phyloP scores from a whole-genome alignment of 2,329 filamentous ascomycete genomes.

The Exophiala calicioides region DNA sequence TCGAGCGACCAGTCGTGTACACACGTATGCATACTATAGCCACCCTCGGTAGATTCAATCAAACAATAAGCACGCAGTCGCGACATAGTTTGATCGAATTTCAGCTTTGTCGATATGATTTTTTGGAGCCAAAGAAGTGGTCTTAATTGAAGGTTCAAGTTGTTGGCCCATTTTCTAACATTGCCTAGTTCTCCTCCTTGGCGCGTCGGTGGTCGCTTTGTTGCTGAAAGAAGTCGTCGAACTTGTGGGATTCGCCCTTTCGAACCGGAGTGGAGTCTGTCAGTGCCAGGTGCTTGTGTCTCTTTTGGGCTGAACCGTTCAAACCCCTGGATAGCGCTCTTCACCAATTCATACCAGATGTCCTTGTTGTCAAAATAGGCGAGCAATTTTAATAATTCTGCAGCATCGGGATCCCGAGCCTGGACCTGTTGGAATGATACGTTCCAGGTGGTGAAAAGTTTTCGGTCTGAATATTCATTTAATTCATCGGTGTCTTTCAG shows the following conservation, averaged over 20 bases:
- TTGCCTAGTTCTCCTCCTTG: not conserved
- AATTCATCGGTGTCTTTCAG: not conserved
- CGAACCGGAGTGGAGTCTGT: no score
- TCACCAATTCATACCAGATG: constrained; percentile 2
- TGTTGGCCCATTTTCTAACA: no score
- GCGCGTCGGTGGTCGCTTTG: not conserved
- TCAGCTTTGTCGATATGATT: not conserved
- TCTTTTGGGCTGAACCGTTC: no score
- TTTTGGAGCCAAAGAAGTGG: not conserved
- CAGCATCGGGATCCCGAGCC: constrained; percentile 18
- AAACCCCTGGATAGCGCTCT: not conserved
- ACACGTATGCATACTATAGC: constrained; percentile 4
- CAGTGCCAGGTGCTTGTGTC: no score
- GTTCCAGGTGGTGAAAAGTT: constrained; percentile 27
- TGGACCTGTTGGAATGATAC: constrained; percentile 27
- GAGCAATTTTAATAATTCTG: constrained; percentile 25
- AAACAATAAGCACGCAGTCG: constrained; percentile 1
- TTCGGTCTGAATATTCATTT: constrained; percentile 16
- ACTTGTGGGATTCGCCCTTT: no score
- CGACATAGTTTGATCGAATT: constrained; percentile 3
- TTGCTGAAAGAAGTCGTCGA: not conserved
- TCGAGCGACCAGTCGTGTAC: constrained; percentile 6
- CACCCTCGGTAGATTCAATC: not conserved
- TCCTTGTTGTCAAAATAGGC: constrained; percentile 15
- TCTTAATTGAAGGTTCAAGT: not conserved